Percentiles rank a stretch among this genome's conserved stretches.
Evolutionary conservation across 2,329 filamentous ascomycete genomes (phyloP).

Genomic region (Claviceps capensis): DNA sequence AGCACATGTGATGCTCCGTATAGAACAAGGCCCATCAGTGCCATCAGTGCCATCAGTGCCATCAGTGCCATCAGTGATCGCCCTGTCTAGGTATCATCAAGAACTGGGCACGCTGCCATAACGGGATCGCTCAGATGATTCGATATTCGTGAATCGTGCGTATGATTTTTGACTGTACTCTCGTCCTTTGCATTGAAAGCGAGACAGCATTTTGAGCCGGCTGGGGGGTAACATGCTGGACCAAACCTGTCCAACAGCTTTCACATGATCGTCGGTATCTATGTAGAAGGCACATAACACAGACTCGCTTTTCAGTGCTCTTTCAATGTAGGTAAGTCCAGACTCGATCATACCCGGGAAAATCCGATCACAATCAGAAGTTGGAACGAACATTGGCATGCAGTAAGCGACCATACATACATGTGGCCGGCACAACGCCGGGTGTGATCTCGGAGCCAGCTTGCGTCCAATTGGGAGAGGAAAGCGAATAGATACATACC

Average conservation of each 20-base stretch:
- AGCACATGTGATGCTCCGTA: neutral
- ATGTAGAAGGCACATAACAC: too few species aligned
- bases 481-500: neutral
- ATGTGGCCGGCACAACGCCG: neutral
- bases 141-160: too few species aligned
- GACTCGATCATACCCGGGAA: too few species aligned
- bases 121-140: too few species aligned
- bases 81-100: neutral
- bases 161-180: too few species aligned
- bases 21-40: neutral
- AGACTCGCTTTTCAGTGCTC: too few species aligned
- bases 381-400: too few species aligned
- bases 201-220: neutral
- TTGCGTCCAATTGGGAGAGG: neutral
- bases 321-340: too few species aligned
- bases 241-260: neutral
- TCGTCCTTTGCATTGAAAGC: too few species aligned
- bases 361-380: too few species aligned
- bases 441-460: neutral
- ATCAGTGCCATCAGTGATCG: too few species aligned
- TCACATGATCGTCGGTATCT: too few species aligned
- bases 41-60: neutral
- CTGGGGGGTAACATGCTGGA: neutral
- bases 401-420: neutral
- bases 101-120: neutral